Evolutionary conservation across 2,329 filamentous ascomycete species (phyloP).

Genomic region (Neonectria ditissima): DNA sequence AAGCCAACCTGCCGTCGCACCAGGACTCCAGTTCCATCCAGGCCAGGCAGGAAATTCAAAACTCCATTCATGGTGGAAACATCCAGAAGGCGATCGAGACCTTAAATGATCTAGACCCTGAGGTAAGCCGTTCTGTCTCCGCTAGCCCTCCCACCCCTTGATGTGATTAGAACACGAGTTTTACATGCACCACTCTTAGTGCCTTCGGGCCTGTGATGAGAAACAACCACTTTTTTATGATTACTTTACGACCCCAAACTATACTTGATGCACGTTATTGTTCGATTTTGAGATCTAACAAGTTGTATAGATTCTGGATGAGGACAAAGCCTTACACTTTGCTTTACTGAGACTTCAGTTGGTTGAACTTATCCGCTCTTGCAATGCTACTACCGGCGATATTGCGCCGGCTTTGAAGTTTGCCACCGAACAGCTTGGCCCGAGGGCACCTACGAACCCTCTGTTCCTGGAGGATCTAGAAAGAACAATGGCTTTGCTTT

Average conservation of each 20-base stretch:
- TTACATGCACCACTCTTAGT: conserved; percentile 99
- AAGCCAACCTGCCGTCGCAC: conserved; percentile 86
- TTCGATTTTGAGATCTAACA: conserved; percentile 25
- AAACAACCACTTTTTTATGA: conserved; percentile 73
- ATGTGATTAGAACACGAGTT: conserved; percentile 91
- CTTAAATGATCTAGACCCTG: conserved; percentile 89
- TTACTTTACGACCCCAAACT: conserved; percentile 23
- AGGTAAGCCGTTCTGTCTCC: conserved; percentile 71
- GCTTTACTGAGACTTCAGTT: conserved; percentile 89
- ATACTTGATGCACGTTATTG: conserved; percentile 7
- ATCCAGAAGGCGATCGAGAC: conserved; percentile 87
- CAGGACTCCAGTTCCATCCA: conserved; percentile 80
- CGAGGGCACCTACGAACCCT: conserved; percentile 83
- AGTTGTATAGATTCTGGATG: conserved; percentile 82
- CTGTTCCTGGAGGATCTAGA: conserved; percentile 90
- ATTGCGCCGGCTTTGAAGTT: conserved; percentile 86
- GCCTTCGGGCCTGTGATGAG: conserved; percentile 90
- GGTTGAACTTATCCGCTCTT: conserved; percentile 89
- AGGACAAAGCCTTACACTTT: conserved; percentile 86
- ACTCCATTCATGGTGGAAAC: conserved; percentile 85
- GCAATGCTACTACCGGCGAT: conserved; percentile 75
- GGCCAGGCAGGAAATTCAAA: conserved; percentile 84
- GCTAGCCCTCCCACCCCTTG: conserved; percentile 39
- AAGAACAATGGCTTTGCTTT: conserved; percentile 89
- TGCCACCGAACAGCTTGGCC: conserved; percentile 87